Percentiles rank a stretch among this genome's conserved stretches.
Evolutionary conservation across 2,329 filamentous ascomycete species (phyloP).

Genomic region (Lecanicillium sp.): DNA sequence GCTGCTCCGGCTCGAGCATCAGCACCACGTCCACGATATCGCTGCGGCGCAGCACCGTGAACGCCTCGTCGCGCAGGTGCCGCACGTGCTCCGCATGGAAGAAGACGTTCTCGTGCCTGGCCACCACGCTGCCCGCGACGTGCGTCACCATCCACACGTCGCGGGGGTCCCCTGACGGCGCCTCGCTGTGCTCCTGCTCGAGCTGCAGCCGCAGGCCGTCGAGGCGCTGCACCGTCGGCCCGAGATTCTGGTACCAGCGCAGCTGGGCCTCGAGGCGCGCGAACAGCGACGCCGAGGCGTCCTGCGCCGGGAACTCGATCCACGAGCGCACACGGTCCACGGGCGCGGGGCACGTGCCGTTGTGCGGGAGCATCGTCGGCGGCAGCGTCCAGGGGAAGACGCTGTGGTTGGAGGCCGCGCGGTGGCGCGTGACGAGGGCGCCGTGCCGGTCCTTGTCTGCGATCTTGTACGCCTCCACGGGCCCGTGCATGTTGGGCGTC

Average conservation of each 20-base stretch:
- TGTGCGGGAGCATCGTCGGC: constrained; percentile 61
- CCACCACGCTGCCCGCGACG: constrained; percentile 73
- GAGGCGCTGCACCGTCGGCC: constrained; percentile 44
- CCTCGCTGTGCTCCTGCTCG: constrained; percentile 52
- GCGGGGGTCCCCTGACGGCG: constrained; percentile 34
- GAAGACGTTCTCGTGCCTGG: constrained; percentile 81
- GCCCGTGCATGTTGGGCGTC: constrained; percentile 58
- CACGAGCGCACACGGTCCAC: constrained; percentile 63
- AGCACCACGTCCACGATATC: constrained; percentile 69
- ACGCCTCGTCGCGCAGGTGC: constrained; percentile 75
- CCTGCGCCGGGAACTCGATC: constrained; percentile 54
- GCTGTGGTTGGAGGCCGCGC: constrained; percentile 68
- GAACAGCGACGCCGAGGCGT: constrained; percentile 28
- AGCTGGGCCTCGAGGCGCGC: not conserved
- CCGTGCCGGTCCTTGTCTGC: constrained; percentile 43
- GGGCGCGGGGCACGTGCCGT: constrained; percentile 73
- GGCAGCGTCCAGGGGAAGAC: constrained; percentile 94
- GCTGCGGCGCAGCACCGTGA: constrained; percentile 69
- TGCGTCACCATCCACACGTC: constrained; percentile 66
- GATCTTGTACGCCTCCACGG: constrained; percentile 30
- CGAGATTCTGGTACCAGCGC: constrained; percentile 27
- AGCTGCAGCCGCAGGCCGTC: constrained; percentile 59
- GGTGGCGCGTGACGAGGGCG: constrained; percentile 35
- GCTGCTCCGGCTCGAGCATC: constrained; percentile 28
- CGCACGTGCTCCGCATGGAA: constrained; percentile 70